Evolutionary conservation across 2,329 filamentous ascomycete species (phyloP).

Genomic region (Zymoseptoria brevis): DNA sequence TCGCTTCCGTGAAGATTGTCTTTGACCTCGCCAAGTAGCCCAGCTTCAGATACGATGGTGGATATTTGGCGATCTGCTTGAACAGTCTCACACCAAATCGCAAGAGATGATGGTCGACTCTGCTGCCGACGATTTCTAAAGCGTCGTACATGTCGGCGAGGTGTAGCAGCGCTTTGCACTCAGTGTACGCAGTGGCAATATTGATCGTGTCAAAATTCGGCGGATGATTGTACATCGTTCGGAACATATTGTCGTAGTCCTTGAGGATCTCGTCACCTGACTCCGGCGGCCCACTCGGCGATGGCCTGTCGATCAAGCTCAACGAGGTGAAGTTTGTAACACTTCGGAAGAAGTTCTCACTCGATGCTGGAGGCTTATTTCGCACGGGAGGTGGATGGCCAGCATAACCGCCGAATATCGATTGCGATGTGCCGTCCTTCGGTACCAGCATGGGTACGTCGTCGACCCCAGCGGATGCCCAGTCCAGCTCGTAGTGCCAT

Average conservation of each 20-base stretch:
- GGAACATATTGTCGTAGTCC: conserved; percentile 92
- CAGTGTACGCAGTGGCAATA: conserved; percentile 85
- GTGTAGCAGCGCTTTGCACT: conserved; percentile 82
- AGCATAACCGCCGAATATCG: conserved; percentile 35
- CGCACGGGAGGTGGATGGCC: conserved; percentile 42
- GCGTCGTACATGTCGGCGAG: conserved; percentile 95
- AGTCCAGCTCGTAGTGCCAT: conserved; percentile 86
- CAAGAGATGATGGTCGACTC: conserved; percentile 87
- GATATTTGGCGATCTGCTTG: conserved; percentile 96
- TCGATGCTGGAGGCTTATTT: conserved; percentile 56
- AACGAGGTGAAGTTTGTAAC: conserved; percentile 68
- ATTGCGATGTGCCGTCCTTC: conserved; percentile 46
- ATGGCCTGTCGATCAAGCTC: conserved; percentile 40
- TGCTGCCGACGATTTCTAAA: conserved; percentile 73
- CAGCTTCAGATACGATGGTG: conserved; percentile 81
- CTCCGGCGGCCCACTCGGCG: conserved; percentile 40
- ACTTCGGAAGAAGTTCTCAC: conserved; percentile 73
- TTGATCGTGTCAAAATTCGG: conserved; percentile 76
- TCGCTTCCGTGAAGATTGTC: conserved; percentile 66
- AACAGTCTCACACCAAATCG: conserved; percentile 86
- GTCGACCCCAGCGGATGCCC: conserved; percentile 56
- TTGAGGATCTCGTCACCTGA: conserved; percentile 65
- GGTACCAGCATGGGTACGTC: conserved; percentile 85
- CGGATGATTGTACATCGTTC: conserved; percentile 90
- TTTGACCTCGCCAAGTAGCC: conserved; percentile 78